Base-by-base conservation (phyloP, 1,284 basidiomycete species). In the Melampsora larici-populina region DNA sequence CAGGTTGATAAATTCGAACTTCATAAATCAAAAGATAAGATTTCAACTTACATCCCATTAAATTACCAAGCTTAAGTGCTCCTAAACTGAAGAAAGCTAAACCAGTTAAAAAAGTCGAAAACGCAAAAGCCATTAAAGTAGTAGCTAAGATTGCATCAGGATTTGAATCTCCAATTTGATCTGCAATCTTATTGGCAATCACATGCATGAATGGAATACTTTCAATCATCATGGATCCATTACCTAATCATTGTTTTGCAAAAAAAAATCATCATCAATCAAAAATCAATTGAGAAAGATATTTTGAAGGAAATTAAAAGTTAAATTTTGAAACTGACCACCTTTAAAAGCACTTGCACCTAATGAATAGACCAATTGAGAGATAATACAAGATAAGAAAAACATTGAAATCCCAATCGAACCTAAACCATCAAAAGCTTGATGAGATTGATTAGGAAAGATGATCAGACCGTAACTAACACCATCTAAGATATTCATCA, bases 191-290 rank as follows among this genome's bases (percentile, higher is more conserved):
- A 64, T 87, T 88, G 5, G 92, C 92, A 64, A 98, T 87, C 78
- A 97, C 92, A 83, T 97, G 95, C 83, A 95, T 97, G 86, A 98
- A 98, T 0, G 96, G 95, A 80, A 97, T 93, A 15, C 94, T 93
- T 84, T 98, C 95, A 80, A 98, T 98, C 94, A 97, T 97, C 94
- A 98, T 97, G 74, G 92, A 95, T 11, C 94, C 94, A 85, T 97
- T 98, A 0, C 90, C 93, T 65, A n/a, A n/a, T n/a, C n/a, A 91
- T 84, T 6, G 91, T 15, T 87, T 87, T 11, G 2, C n/a, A 21
- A 26, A 31, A 49, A 63, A 9, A n/a, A 64, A 46, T 2, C 48
- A 11, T 26, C 18, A 49, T 21, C 1, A 51, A 11, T 43, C 11
- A 18, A 24, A 43, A 36, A 72, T 17, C 31, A 31, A 43, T 15